phyloP scores from a whole-genome alignment of 495 filamentous ascomycete genomes.

The Tirmania nivea region DNA sequence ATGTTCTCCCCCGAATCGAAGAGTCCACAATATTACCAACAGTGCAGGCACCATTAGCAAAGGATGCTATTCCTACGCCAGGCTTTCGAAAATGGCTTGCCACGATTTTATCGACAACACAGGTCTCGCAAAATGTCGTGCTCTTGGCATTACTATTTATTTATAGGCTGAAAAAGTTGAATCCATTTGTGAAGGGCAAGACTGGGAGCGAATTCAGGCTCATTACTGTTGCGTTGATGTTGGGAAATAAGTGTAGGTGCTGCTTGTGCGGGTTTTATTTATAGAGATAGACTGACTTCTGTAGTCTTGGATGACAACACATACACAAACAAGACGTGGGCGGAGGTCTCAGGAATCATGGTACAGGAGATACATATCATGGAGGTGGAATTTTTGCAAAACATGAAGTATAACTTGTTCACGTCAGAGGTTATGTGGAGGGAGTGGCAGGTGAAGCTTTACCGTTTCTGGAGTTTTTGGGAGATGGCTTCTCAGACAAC shows the following conservation, averaged over 20 bases:
- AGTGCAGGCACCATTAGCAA: constrained; percentile 33
- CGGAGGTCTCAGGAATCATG: constrained; percentile 86
- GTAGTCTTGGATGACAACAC: constrained; percentile 87
- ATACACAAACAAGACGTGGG: constrained; percentile 99
- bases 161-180: constrained; percentile 74
- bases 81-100: constrained; percentile 90
- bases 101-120: constrained; percentile 73
- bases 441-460: constrained; percentile 32
- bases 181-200: constrained; percentile 68
- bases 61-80: constrained; percentile 50
- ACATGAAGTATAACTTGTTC: constrained; percentile 85
- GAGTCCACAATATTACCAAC: constrained; percentile 30
- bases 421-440: constrained; percentile 66
- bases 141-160: constrained; percentile 80
- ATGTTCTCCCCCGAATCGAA: constrained; percentile 51
- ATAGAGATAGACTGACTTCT: not conserved
- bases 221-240: constrained; percentile 88
- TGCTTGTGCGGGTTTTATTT: not conserved
- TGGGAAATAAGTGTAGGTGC: constrained; percentile 82
- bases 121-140: constrained; percentile 93
- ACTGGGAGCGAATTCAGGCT: constrained; percentile 89
- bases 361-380: constrained; percentile 95
- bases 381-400: constrained; percentile 98
- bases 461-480: not conserved
- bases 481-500: constrained; percentile 10